Evolutionary conservation across 1,139 yeast species (phyloP).

Genomic region (Zygosaccharomyces sapae): DNA sequence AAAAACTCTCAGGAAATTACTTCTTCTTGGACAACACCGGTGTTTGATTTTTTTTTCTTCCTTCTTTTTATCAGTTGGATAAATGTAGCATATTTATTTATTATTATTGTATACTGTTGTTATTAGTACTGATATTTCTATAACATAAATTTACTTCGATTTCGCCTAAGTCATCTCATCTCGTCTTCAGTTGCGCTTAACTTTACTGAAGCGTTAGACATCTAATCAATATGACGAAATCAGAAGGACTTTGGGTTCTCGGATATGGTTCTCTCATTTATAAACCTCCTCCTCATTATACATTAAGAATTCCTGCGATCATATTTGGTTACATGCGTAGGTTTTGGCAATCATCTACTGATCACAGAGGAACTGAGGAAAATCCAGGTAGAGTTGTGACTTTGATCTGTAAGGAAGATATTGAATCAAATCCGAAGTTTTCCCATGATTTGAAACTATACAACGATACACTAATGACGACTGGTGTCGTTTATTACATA

Average conservation of each 20-base stretch:
- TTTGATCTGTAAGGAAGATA: constrained; percentile 54
- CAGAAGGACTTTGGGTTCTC: constrained; percentile 64
- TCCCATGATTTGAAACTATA: constrained; percentile 42
- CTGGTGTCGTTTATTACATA: constrained; percentile 87
- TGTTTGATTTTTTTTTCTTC: constrained; percentile 26
- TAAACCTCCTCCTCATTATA: constrained; percentile 81
- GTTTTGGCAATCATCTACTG: constrained; percentile 89
- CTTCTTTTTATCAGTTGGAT: constrained; percentile 9
- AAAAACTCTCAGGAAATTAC: constrained; percentile 83
- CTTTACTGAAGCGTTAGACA: background rate
- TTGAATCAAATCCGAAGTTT: constrained; percentile 42
- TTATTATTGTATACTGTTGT: constrained; percentile 6
- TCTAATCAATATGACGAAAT: constrained; percentile 25
- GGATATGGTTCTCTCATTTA: constrained; percentile 90
- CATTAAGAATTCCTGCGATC: constrained; percentile 64
- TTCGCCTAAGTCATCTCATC: background rate
- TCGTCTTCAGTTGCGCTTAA: background rate
- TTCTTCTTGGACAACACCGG: constrained; percentile 79
- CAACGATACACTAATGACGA: constrained; percentile 50
- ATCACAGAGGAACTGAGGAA: constrained; percentile 85
- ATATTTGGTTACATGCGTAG: constrained; percentile 72
- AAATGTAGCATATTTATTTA: constrained; percentile 13
- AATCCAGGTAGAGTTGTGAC: constrained; percentile 87
- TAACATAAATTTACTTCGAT: background rate
- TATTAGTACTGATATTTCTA: background rate